A percentile compares a stretch with the other conserved stretches of the same genome.
Evolutionary conservation across 331 rosid genomes (phyloP).

Genomic region (Malus hybrid): DNA sequence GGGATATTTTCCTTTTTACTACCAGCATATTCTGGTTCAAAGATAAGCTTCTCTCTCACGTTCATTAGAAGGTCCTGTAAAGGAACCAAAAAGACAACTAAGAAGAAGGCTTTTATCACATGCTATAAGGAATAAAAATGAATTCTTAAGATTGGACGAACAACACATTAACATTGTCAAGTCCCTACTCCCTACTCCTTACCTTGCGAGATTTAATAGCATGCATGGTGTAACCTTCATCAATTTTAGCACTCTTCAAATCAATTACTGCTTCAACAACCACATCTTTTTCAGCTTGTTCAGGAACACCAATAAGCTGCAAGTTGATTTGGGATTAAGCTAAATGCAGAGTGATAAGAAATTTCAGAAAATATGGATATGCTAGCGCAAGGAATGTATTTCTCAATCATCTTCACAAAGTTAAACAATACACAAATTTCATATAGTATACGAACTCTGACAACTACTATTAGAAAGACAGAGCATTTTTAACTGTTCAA

Average conservation of each 20-base stretch:
- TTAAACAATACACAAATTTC: background rate
- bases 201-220: slow-evolving; percentile 80
- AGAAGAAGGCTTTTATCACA: background rate
- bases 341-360: slow-evolving; percentile 9
- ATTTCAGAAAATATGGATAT: background rate
- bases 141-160: background rate
- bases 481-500: background rate
- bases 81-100: slow-evolving; percentile 8
- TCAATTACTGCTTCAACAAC: slow-evolving; percentile 71
- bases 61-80: slow-evolving; percentile 80
- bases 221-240: slow-evolving; percentile 75
- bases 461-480: background rate
- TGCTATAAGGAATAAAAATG: background rate
- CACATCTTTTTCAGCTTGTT: slow-evolving; percentile 88
- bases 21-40: slow-evolving; percentile 86
- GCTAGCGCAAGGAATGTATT: background rate
- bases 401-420: background rate
- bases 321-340: slow-evolving; percentile 18
- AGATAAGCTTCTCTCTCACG: slow-evolving; percentile 85
- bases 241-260: slow-evolving; percentile 64
- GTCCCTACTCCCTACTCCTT: slow-evolving; percentile 1
- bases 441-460: background rate
- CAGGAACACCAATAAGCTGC: slow-evolving; percentile 86
- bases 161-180: background rate
- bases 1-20: slow-evolving; percentile 54